phyloP scores from a whole-genome alignment of 2,329 filamentous ascomycete genomes.

The Beauveria bassiana region DNA sequence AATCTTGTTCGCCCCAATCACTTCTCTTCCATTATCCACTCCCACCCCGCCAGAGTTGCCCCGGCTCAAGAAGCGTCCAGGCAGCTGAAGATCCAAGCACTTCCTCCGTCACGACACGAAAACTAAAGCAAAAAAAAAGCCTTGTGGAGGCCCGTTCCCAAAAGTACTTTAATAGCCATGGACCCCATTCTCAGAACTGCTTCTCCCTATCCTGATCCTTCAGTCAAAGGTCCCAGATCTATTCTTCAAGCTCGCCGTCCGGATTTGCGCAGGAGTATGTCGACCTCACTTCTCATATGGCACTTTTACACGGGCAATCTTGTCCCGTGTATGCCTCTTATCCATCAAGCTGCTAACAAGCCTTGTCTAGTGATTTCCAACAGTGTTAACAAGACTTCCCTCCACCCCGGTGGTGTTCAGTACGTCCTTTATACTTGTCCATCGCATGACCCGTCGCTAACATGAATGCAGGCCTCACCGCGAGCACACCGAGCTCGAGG shows the following conservation, averaged over 20 bases:
- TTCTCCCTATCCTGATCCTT: constrained; percentile 32
- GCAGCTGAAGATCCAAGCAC: constrained; percentile 13
- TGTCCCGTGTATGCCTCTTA: background rate
- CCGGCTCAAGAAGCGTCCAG: constrained; percentile 11
- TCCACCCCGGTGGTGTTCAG: constrained; percentile 87
- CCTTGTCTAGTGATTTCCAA: constrained; percentile 40
- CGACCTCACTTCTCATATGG: constrained; percentile 5
- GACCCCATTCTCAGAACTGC: constrained; percentile 31
- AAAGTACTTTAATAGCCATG: constrained; percentile 32
- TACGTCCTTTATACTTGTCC: constrained; percentile 43
- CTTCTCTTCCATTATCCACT: constrained; percentile 3
- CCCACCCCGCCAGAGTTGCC: constrained; percentile 5
- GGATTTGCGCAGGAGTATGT: constrained; percentile 37
- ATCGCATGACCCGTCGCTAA: constrained; percentile 19
- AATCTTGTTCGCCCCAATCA: background rate
- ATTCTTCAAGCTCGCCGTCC: constrained; percentile 29
- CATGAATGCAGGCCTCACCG: constrained; percentile 56
- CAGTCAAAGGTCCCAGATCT: constrained; percentile 32
- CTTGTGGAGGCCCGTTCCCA: constrained; percentile 11
- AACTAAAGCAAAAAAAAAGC: constrained; percentile 6
- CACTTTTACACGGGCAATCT: background rate
- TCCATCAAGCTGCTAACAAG: constrained; percentile 14
- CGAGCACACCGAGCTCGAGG: constrained; percentile 93
- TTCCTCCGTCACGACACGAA: constrained; percentile 11
- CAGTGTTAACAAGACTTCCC: constrained; percentile 81